Evolutionary conservation across 176 grass and related monocot genomes (phyloP).

Genomic region (Thinopyrum elongatum): DNA sequence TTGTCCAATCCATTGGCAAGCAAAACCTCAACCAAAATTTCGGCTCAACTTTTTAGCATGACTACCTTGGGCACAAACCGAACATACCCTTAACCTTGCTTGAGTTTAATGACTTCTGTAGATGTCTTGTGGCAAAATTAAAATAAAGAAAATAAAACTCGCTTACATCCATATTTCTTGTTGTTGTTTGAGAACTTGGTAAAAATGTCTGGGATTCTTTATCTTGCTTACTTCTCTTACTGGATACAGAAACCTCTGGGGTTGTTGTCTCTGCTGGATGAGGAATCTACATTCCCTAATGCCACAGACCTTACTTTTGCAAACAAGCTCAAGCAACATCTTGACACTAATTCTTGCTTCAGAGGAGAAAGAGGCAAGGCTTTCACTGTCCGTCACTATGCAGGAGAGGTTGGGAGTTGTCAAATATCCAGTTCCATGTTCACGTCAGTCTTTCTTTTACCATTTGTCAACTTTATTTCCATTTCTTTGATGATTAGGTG

Average conservation of each 20-base stretch:
- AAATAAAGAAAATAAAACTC: background rate
- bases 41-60: background rate
- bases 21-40: background rate
- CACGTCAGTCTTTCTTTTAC: constrained; percentile 20
- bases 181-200: background rate
- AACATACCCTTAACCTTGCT: background rate
- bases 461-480: constrained; percentile 1
- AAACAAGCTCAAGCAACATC: constrained; percentile 91
- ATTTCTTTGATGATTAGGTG: constrained; percentile 49
- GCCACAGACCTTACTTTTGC: constrained; percentile 97
- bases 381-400: constrained; percentile 83
- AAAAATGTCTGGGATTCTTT: background rate
- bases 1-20: background rate
- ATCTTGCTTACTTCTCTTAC: background rate
- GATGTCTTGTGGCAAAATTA: background rate
- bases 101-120: background rate
- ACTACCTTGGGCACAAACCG: background rate
- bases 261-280: constrained; percentile 92
- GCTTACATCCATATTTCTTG: background rate
- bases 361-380: constrained; percentile 90
- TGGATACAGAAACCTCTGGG: constrained; percentile 77
- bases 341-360: constrained; percentile 72
- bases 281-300: constrained; percentile 97
- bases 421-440: background rate
- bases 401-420: constrained; percentile 83